Evolutionary conservation across 768 basidiomycete genomes (phyloP), one percentile per base, ranked within the genome.

Genomic region (Mycena olivaceomarginata): DNA sequence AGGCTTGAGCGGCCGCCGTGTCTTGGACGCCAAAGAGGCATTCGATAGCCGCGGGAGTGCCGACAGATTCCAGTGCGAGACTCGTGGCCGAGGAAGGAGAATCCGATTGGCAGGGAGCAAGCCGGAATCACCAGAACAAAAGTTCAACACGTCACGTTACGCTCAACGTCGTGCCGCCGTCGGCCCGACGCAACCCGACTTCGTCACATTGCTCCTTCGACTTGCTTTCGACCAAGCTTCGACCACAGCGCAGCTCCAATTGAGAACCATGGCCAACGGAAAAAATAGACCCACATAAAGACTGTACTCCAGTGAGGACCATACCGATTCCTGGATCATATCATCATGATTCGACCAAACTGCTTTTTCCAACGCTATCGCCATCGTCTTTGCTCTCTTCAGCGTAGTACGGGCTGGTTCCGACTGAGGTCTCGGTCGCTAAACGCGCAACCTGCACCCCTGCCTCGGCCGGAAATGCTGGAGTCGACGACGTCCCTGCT

Each of bases 381-480:
- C 56, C 20, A 45, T 31, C 25, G 2, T 37, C 48, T n/a, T 41
- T 66, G 3, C 53, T 10, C 25, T 75, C 59, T 40, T 69, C 53
- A 48, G 64, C 70, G 62, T 45, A 37, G 51, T 57, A 31, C 70
- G 73, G 22, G 73, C 80, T 20, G 78, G 78, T 12, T 39, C 77
- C 46, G 46, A 77, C 41, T 10, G 72, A 69, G 6, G 71, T 67
- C 11, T 43, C 67, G n/a, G 40, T 83, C 18, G 79, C 78, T 13
- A 83, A 81, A 41, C 83, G 85, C 22, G 82, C 84, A 6, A 81
- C 82, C 0, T 85, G 85, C 41, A 84, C 83, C 0, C 82, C 82
- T 1, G 70, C 80, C 4, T 83, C 81, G 15, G 82, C 82, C 4
- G 79, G 77, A 4, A 73, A 80, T 57, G 76, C 83, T 11, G 80